Conservation (phyloP, 2,329 filamentous ascomycete species). For the Cladosporium sp. region DNA sequence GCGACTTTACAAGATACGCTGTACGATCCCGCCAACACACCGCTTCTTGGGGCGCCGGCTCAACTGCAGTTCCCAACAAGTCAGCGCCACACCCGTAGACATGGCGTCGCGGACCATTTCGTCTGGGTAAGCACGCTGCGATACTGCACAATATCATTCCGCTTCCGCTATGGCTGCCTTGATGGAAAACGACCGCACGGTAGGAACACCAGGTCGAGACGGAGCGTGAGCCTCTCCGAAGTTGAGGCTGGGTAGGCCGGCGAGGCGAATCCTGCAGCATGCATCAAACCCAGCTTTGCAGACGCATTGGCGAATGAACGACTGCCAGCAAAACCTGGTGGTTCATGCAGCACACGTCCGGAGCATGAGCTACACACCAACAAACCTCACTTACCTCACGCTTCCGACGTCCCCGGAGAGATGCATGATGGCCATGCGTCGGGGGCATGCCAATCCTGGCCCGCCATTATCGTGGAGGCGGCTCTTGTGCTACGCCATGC, state of each 20-base stretch:
- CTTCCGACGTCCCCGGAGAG: conserved; percentile 2
- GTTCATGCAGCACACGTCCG: conserved; percentile 19
- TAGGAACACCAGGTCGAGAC: too few species aligned
- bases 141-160: too few species aligned
- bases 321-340: conserved; percentile 22
- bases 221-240: conserved; percentile 1
- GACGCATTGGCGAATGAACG: conserved; percentile 21
- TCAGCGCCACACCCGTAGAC: too few species aligned
- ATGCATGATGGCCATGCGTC: conserved; percentile 9
- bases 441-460: conserved; percentile 11
- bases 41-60: not conserved
- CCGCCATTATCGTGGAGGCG: conserved; percentile 21
- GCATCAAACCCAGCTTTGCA: conserved; percentile 16
- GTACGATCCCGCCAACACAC: not conserved
- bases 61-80: not conserved
- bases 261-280: conserved; percentile 6
- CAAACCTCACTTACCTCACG: too few species aligned
- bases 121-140: too few species aligned
- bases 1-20: too few species aligned
- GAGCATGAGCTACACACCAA: conserved; percentile 6
- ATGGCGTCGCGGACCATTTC: too few species aligned
- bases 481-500: conserved; percentile 18
- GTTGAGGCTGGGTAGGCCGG: not conserved
- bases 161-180: too few species aligned
- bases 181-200: too few species aligned